Conservation (phyloP, 169 alveolate species). For the Toxoplasma gondii region DNA sequence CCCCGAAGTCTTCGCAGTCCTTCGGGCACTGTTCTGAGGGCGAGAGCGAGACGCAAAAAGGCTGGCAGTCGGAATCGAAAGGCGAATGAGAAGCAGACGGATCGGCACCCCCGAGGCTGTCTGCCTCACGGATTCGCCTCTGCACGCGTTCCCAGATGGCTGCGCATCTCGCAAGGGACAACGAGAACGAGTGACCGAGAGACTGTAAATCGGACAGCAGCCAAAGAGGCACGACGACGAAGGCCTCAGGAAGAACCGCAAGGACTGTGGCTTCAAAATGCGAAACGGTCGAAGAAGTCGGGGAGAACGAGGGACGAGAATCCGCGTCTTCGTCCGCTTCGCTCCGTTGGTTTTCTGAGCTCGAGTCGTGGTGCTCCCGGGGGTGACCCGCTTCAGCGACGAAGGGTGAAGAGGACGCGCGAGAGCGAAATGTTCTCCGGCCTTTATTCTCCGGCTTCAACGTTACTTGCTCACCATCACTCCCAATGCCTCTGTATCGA, state of each 20-base stretch:
- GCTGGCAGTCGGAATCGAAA: no score
- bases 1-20: no score
- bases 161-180: neutral
- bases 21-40: no score
- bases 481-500: no score
- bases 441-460: no score
- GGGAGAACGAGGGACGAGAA: neutral
- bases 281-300: neutral
- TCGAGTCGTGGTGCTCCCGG: no score
- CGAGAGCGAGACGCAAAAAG: neutral
- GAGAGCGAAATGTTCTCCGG: no score
- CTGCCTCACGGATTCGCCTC: neutral
- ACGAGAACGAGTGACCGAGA: neutral
- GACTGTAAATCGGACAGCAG: neutral
- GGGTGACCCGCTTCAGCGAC: no score
- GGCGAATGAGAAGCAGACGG: neutral
- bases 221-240: neutral
- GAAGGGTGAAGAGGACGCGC: no score
- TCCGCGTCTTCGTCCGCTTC: neutral
- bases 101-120: neutral
- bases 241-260: neutral
- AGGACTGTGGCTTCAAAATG: neutral
- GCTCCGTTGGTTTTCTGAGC: no score
- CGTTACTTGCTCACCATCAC: no score
- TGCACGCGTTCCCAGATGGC: neutral